Evolutionary conservation across 1,139 yeast species (phyloP), one percentile per base, ranked within the genome.

Genomic region (Martiniozyma asiatica): DNA sequence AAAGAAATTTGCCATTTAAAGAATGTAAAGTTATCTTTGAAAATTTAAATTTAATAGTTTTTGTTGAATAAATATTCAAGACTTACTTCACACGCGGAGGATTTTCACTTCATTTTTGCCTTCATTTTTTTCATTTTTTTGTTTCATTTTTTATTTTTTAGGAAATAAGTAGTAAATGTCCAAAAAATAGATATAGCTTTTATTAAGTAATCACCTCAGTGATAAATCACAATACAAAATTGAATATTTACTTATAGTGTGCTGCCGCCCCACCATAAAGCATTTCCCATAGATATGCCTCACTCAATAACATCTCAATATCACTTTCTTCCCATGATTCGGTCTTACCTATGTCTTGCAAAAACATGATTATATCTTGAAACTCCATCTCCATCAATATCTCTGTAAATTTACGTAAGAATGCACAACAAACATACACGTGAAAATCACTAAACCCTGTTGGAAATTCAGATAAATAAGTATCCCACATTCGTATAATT

Each of bases 401-500:
- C 30, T 65, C 70, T 35, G 92, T 72, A 73, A 94, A 89, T 48
- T 82, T 79, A 35, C 87, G 79, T 44, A 89, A 59, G 48, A 89
- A 89, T 9, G 98, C 97, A n/a, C 97, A 96, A 58, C 99, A 89
- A 4, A 89, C 98, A 50, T 89, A 89, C 7, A 89, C 85, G 52
- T 89, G 99, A 55, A 92, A 89, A 44, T 78, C 84, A 40, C 84
- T 82, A 50, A 89, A 81, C 4, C 97, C 96, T 22, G 79, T 66
- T 0, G 89, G 77, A 5, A 80, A 81, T 51, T 89, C 96, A 30
- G 94, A 75, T 32, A 89, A 58, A 51, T 89, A 89, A 0, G 99
- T 87, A 50, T 89, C 99, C 98, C 98, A 89, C 94, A 89, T 89
- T 33, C 99, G 64, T 18, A 85, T 73, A 7, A 89, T 81, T 36